Base-by-base conservation (phyloP, 352 stramenopile species). In the Globisporangium nodosum region DNA sequence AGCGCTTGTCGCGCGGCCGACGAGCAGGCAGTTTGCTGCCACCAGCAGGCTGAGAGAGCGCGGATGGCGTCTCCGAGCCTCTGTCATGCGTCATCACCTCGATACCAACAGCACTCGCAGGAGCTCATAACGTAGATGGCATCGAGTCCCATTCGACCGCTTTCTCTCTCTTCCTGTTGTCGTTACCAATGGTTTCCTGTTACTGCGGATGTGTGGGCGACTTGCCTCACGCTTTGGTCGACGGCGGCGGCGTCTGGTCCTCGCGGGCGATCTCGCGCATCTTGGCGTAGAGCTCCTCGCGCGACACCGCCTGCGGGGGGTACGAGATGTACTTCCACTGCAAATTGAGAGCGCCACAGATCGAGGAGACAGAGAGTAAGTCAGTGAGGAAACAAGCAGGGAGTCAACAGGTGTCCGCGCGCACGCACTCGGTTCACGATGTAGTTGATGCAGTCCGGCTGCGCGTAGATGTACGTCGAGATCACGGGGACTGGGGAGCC, bases 301-400 rank as follows among this genome's bases (percentile, higher is more conserved):
- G 79, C 30, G 85, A 81, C 39, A 89, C 71, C 18, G 76, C 57
- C 56, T 94, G 82, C 11, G 81, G 78, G 13, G 85, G 85, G 69
- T 93, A 94, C 69, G 86, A 65, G 49, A 94, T 91, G 73, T 94
- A 94, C 65, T 85, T 84, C 79, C 81, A 90, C 83, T 92, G 20
- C 24, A 61, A 0, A 3, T 30, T 6, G 33, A 18, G 18, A 42
- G 49, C 49, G 16, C 5, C 5, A 24, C 15, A 24, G 49, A 15
- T 13, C n/a, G 12, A 53, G 18, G 8, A 64, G 24, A 27, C 24
- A 9, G 21, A 39, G 31, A 35, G 31, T 9, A 35, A 7, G 31
- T 12, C 16, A 1, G 39, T 43, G 39, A 46, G 3, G 12, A 46
- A 13, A 16, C 40, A 46, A 48, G 42, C 42, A 46, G 5, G 6